Evolutionary conservation across 371 early-diverging fungal species (phyloP).

Genomic region (Apophysomyces ossiformis): DNA sequence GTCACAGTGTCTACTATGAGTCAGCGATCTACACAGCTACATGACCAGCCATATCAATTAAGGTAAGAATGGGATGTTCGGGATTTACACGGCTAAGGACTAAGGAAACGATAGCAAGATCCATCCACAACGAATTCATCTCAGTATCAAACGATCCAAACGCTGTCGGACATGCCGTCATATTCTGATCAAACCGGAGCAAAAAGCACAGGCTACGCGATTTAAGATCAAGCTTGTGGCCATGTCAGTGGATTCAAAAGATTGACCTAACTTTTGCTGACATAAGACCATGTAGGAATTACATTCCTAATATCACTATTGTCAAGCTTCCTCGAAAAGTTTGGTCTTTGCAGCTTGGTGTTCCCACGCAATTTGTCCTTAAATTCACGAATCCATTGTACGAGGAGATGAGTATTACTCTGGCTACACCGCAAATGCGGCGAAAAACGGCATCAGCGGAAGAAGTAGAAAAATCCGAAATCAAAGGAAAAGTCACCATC

Average conservation of each 20-base stretch:
- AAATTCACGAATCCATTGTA: constrained; percentile 87
- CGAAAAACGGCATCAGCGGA: constrained; percentile 20
- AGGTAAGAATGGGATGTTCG: constrained; percentile 26
- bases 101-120: constrained; percentile 38
- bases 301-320: constrained; percentile 80
- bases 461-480: constrained; percentile 21
- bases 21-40: constrained; percentile 71
- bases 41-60: constrained; percentile 67
- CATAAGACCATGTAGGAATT: constrained; percentile 51
- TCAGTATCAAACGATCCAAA: constrained; percentile 85
- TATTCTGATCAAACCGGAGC: constrained; percentile 89
- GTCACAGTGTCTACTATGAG: constrained; percentile 63
- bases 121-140: constrained; percentile 84
- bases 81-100: not conserved
- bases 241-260: constrained; percentile 36
- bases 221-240: constrained; percentile 91
- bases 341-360: constrained; percentile 57
- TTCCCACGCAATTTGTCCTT: constrained; percentile 68
- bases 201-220: constrained; percentile 83
- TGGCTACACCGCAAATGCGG: constrained; percentile 58
- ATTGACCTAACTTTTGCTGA: not conserved
- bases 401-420: constrained; percentile 66
- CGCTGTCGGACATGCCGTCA: constrained; percentile 89
- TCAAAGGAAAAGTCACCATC: constrained; percentile 54
- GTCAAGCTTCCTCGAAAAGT: constrained; percentile 58